phyloP scores from a whole-genome alignment of 306 rosid species.

The Gillenia trifoliata region DNA sequence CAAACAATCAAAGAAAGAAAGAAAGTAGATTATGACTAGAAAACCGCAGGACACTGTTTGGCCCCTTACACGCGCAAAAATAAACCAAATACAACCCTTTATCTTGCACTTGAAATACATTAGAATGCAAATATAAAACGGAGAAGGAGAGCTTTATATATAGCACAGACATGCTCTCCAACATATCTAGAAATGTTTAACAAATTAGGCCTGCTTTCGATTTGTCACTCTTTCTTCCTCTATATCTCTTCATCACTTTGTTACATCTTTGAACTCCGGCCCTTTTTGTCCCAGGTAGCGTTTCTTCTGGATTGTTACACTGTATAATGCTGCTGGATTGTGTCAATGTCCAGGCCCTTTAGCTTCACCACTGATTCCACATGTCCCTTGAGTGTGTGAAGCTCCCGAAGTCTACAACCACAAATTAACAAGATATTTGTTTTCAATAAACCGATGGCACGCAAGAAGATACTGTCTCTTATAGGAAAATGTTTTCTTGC shows the following conservation, averaged over 20 bases:
- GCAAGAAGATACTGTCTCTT: neutral
- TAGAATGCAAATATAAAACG: slow-evolving; percentile 19
- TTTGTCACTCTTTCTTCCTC: slow-evolving; percentile 3
- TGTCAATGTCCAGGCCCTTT: slow-evolving; percentile 88
- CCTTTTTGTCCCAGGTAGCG: slow-evolving; percentile 18
- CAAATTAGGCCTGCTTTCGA: slow-evolving; percentile 25
- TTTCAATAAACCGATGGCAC: neutral
- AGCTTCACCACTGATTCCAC: slow-evolving; percentile 98
- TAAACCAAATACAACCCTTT: slow-evolving; percentile 31
- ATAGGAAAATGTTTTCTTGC: neutral
- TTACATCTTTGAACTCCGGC: slow-evolving; percentile 15
- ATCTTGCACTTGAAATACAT: slow-evolving; percentile 36
- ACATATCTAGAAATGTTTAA: slow-evolving; percentile 11
- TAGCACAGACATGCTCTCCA: slow-evolving; percentile 39
- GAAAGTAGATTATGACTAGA: slow-evolving; percentile 15
- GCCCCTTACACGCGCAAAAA: slow-evolving; percentile 29
- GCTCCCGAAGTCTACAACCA: slow-evolving; percentile 81
- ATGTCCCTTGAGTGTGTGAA: slow-evolving; percentile 90
- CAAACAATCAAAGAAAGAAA: slow-evolving; percentile 5
- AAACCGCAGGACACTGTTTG: slow-evolving; percentile 21
- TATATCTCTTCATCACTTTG: slow-evolving; percentile 20
- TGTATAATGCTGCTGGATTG: slow-evolving; percentile 95
- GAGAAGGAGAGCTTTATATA: slow-evolving; percentile 27
- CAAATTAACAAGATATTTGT: neutral
- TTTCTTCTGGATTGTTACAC: slow-evolving; percentile 43